These are phyloP conservation scores for Dendrocalamus latiflorus DNA, from an alignment of 202 grass and related monocot genomes.

Conservation along the genomic window DNA sequence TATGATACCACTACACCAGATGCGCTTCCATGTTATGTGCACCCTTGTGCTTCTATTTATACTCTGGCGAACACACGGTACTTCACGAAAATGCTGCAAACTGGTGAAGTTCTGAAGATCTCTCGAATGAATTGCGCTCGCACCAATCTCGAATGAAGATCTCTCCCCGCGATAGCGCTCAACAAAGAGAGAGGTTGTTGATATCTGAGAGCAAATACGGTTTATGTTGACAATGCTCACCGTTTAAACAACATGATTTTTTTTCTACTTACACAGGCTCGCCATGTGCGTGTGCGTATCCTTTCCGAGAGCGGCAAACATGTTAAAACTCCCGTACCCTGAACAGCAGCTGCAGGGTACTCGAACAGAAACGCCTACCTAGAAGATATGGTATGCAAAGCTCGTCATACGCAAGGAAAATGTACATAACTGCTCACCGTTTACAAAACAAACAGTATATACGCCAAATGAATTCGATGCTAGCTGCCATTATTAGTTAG, in stretches of 20 bases:
- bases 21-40: background rate
- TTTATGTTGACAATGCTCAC: background rate
- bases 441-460: slow-evolving; percentile 22
- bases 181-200: too few species aligned
- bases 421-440: background rate
- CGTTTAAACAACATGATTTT: background rate
- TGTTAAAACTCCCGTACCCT: background rate
- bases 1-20: slow-evolving; percentile 99
- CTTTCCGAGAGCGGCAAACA: background rate
- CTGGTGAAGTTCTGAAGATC: too few species aligned
- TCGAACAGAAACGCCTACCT: background rate
- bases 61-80: background rate
- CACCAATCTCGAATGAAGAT: too few species aligned
- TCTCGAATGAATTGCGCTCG: too few species aligned
- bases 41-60: background rate
- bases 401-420: background rate
- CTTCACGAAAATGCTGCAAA: background rate
- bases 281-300: background rate
- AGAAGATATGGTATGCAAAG: background rate
- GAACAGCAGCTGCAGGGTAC: background rate
- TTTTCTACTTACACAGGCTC: background rate
- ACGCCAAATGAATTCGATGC: slow-evolving; percentile 11
- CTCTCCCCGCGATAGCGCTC: too few species aligned
- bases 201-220: background rate
- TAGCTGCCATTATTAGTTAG: background rate